phyloP scores from a whole-genome alignment of 805 yeast genomes.

The Starmerella kuoi region DNA sequence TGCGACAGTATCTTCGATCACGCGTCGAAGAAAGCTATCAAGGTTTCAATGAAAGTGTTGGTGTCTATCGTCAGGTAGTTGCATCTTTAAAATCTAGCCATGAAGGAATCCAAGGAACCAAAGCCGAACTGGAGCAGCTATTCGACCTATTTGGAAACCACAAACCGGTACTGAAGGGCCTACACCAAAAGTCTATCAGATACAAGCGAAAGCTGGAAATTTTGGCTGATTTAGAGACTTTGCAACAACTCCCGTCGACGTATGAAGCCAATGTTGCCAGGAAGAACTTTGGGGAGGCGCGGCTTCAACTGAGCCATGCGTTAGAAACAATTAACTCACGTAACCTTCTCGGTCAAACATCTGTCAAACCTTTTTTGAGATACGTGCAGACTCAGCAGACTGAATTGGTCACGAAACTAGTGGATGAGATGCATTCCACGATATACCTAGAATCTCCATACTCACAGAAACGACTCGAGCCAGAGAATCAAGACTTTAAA shows the following conservation, averaged over 20 bases:
- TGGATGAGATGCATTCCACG: constrained; percentile 65
- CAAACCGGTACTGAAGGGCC: constrained; percentile 46
- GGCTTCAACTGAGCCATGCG: constrained; percentile 39
- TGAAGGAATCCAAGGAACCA: constrained; percentile 38
- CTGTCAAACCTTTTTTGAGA: constrained; percentile 26
- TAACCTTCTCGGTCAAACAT: constrained; percentile 25
- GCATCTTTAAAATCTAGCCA: constrained; percentile 56
- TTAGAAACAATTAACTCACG: constrained; percentile 28
- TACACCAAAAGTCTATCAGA: constrained; percentile 49
- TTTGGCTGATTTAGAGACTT: constrained; percentile 50
- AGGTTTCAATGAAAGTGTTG: constrained; percentile 73
- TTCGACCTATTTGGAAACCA: constrained; percentile 41
- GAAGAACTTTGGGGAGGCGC: constrained; percentile 56
- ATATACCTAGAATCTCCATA: constrained; percentile 45
- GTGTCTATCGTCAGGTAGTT: constrained; percentile 65
- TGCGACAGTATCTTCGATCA: constrained; percentile 45
- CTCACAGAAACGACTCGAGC: constrained; percentile 19
- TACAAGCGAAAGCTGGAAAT: constrained; percentile 60
- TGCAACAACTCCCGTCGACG: constrained; percentile 46
- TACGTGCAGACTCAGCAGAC: constrained; percentile 31
- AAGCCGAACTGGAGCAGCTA: constrained; percentile 38
- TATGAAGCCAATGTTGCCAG: constrained; percentile 59
- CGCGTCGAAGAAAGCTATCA: constrained; percentile 57
- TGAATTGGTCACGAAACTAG: constrained; percentile 50
- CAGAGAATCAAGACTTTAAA: constrained; percentile 8